Evolutionary conservation across 1,139 yeast genomes (phyloP), one percentile per base, ranked within the genome.

Genomic region (Suhomyces bokatorum): DNA sequence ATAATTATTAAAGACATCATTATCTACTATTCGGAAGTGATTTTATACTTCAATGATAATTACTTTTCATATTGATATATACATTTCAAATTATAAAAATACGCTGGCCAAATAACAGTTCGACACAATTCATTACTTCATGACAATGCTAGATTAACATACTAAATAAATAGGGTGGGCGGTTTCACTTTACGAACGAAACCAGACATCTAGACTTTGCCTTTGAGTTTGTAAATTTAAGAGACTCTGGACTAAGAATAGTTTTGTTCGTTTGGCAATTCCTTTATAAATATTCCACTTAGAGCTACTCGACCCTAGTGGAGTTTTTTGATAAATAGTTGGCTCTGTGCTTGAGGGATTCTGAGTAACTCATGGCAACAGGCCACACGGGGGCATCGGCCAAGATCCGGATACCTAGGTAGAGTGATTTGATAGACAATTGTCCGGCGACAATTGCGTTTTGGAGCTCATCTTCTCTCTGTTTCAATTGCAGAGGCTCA

Each of bases 371-470:
- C 63, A 85, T 69, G 1, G 89, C 87, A 44, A 84, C 75, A 1
- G 93, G 91, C 93, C 93, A 85, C 13, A 85, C 84, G 2, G 93
- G 91, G 0, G 90, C 89, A 66, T 85, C 90, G 2, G 89, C 88
- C 44, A 86, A 70, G 28, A 85, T 80, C 50, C 89, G 69, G 12
- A 85, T 85, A 26, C 93, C 93, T 44, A 85, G 64, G 48, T 82
- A 81, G 40, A 85, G 63, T 26, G 81, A 75, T 55, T 81, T 77
- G 24, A 77, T 69, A 8, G 87, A 78, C 32, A 85, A 66, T 52
- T 78, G 69, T 6, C 80, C 75, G 27, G 70, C 68, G 32, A 48
- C 51, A 36, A 67, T 53, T 12, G 58, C 57, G 16, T 46, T 32
- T 11, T 35, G 17, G 14, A 44, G 37, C 6, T 31, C 39, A n/a